Conservation (phyloP, 495 filamentous ascomycete species). For the Penicillium canescens region DNA sequence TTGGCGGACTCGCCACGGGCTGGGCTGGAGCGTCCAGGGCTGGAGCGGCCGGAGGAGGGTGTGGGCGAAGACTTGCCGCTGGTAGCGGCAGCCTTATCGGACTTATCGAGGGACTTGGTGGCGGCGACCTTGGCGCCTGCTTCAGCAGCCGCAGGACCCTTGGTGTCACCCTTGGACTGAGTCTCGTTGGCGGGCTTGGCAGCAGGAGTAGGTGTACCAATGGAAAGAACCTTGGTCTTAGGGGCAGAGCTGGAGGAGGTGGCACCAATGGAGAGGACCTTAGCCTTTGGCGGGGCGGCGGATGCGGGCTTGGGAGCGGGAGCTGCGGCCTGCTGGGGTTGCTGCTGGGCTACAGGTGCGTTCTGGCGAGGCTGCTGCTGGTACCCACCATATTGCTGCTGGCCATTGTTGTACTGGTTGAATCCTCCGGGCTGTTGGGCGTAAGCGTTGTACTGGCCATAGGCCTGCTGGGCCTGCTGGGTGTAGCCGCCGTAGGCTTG, state of each 20-base stretch:
- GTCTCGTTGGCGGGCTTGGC: constrained; percentile 54
- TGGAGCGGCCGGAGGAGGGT: constrained; percentile 75
- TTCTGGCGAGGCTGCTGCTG: constrained; percentile 43
- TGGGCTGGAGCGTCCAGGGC: constrained; percentile 58
- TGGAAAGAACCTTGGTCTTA: constrained; percentile 71
- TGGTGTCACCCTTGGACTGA: constrained; percentile 53
- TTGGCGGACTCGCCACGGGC: constrained; percentile 50
- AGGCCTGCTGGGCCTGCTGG: constrained; percentile 34
- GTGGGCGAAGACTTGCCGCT: constrained; percentile 74
- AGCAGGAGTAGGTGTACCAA: constrained; percentile 51
- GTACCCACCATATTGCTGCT: constrained; percentile 52
- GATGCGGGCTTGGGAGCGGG: constrained; percentile 32
- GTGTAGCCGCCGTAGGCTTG: constrained; percentile 41
- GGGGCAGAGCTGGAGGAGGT: constrained; percentile 52
- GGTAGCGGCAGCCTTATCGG: constrained; percentile 52
- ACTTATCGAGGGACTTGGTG: constrained; percentile 78
- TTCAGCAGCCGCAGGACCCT: constrained; percentile 48
- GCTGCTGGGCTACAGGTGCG: constrained; percentile 54
- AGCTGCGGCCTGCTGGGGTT: constrained; percentile 53
- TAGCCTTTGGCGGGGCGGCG: constrained; percentile 36
- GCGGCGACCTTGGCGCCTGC: constrained; percentile 72
- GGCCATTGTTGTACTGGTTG: constrained; percentile 59
- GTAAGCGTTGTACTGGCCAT: constrained; percentile 50
- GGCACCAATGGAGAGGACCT: constrained; percentile 36
- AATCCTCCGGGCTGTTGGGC: constrained; percentile 53